phyloP scores from a whole-genome alignment of 495 filamentous ascomycete species.

The Pseudevernia furfuracea region DNA sequence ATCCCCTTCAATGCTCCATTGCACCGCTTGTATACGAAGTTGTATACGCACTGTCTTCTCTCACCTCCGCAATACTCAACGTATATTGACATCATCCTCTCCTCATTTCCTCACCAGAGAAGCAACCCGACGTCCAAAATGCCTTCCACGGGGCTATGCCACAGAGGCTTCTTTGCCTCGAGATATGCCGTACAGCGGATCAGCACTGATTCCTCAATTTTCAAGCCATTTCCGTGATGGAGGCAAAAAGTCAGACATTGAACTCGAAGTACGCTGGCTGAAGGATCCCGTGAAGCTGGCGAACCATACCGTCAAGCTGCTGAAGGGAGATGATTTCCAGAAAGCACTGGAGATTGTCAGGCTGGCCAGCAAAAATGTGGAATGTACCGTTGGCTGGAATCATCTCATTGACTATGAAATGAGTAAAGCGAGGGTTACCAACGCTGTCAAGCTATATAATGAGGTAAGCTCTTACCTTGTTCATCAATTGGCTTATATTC shows the following conservation, averaged over 20 bases:
- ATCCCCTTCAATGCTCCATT: conserved; percentile 24
- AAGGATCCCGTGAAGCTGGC: conserved; percentile 60
- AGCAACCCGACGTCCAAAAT: conserved; percentile 2
- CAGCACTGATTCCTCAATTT: neutral
- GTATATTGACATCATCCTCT: neutral
- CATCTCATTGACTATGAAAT: conserved; percentile 67
- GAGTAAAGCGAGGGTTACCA: conserved; percentile 46
- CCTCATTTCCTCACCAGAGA: neutral
- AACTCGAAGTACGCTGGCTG: conserved; percentile 54
- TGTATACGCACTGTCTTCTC: conserved; percentile 22
- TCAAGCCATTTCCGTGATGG: neutral
- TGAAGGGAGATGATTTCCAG: conserved; percentile 47
- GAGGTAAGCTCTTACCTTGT: conserved; percentile 47
- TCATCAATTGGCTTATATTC: neutral
- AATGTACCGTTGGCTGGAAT: conserved; percentile 77
- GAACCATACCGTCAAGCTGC: conserved; percentile 47
- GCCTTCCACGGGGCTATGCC: conserved; percentile 11
- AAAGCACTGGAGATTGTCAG: conserved; percentile 62
- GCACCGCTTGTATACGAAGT: conserved; percentile 26
- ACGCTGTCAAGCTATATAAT: conserved; percentile 72
- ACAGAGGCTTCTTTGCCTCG: conserved; percentile 1
- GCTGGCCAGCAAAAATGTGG: conserved; percentile 50
- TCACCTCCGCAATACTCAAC: conserved; percentile 2
- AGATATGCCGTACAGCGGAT: neutral
- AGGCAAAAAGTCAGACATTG: conserved; percentile 24